Base-by-base conservation (phyloP, 192 early-diverging fungal species). In the Backusella circina region DNA sequence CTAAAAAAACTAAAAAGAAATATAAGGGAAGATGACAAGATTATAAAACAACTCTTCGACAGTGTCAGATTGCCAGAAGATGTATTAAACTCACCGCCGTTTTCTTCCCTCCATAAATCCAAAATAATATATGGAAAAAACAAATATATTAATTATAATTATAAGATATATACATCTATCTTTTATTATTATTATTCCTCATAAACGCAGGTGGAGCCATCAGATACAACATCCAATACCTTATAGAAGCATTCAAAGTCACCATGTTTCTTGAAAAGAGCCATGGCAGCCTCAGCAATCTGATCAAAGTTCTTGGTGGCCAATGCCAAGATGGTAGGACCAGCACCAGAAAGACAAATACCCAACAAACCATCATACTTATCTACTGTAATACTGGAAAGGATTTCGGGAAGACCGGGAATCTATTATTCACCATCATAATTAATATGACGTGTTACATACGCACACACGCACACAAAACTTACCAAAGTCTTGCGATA, bases 311-410 rank as follows among this genome's bases (percentile, higher is more conserved):
- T 91, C 67, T 86, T 83, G 3, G 87, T 88, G 0, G 96, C 96
- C 67, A 99, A 84, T 16, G 93, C 94, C 39, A 99, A 85, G 47
- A 99, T 95, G 36, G 97, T 98, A 23, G 98, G 98, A 1, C 98
- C 98, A 3, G 98, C 98, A 61, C 98, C 98, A 74, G 92, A 94
- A 61, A 99, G 84, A 74, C 97, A 98, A 35, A 95, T 91, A 9
- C 98, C 98, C 4, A 98, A 86, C 18, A 99, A 82, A 5, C 97
- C 97, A 0, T 93, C 93, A 31, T 90, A 81, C 31, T 88, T 90
- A 71, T 88, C 88, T 16, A 93, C 93, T 31, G 89, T 91, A 33
- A 93, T 89, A 18, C 91, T 84, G 13, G 85, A 73, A 30, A 99
- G 83, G 81, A 98, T 93, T 77, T 97, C 88, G 31, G 94, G 84